Conservation (phyloP, 2,329 filamentous ascomycete genomes). For the Teratosphaeria viscida region DNA sequence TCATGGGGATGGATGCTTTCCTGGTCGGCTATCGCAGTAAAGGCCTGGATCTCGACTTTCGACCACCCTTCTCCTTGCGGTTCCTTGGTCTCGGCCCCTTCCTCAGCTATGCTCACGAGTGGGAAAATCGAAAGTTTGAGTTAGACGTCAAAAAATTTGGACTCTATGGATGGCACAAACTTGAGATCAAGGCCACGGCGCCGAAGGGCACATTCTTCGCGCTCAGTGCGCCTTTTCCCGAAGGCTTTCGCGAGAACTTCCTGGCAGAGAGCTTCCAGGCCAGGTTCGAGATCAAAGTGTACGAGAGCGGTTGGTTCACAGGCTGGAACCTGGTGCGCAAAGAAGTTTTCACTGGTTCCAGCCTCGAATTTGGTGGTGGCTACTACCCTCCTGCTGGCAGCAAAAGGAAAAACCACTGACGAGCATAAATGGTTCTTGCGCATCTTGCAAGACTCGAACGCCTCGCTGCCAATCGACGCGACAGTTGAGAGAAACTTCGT, state of each 20-base stretch:
- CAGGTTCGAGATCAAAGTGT: constrained; percentile 33
- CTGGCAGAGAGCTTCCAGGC: constrained; percentile 39
- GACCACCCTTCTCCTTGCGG: constrained; percentile 34
- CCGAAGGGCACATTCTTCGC: constrained; percentile 36
- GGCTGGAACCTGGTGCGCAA: constrained; percentile 31
- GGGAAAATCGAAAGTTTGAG: constrained; percentile 29
- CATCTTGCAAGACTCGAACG: not conserved
- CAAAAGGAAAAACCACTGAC: constrained; percentile 26
- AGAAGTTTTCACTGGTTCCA: constrained; percentile 33
- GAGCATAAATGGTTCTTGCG: not conserved
- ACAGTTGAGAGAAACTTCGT: not conserved
- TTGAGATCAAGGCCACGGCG: constrained; percentile 31
- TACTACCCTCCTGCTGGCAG: constrained; percentile 36
- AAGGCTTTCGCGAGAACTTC: constrained; percentile 36
- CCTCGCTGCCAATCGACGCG: not conserved
- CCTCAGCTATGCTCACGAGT: constrained; percentile 32
- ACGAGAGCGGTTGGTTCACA: constrained; percentile 28
- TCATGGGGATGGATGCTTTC: constrained; percentile 35
- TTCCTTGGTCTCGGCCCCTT: constrained; percentile 31
- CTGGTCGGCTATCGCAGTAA: constrained; percentile 36
- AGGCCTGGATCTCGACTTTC: constrained; percentile 30
- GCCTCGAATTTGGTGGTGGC: constrained; percentile 40
- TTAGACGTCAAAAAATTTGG: constrained; percentile 30
- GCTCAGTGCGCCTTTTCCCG: constrained; percentile 35
- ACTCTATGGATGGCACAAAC: constrained; percentile 18